Evolutionary conservation across 345 rosid species (phyloP).

Genomic region (Aethionema arabicum): DNA sequence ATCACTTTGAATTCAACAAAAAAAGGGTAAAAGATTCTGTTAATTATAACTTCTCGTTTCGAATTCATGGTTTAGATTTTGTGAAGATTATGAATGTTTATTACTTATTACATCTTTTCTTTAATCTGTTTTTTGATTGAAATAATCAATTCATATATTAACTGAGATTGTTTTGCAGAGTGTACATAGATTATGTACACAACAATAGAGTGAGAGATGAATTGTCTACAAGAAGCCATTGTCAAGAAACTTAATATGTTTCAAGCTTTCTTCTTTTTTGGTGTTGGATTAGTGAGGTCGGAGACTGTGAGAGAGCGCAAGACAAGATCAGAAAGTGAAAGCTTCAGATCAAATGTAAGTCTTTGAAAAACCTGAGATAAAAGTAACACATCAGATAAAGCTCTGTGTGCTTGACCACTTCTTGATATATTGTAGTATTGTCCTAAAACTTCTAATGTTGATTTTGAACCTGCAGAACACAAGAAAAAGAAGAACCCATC

Average conservation of each 20-base stretch:
- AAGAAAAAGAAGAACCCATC: slow-evolving; percentile 11
- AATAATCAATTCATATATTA: slow-evolving; percentile 23
- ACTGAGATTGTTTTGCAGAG: slow-evolving; percentile 2
- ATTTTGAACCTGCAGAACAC: slow-evolving; percentile 39
- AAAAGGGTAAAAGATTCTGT: not conserved
- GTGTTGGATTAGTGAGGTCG: slow-evolving; percentile 39
- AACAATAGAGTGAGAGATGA: slow-evolving; percentile 14
- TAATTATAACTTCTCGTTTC: not conserved
- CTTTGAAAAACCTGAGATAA: slow-evolving; percentile 64
- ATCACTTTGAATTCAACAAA: slow-evolving; percentile 7
- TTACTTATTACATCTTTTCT: not conserved
- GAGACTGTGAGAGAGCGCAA: slow-evolving; percentile 46
- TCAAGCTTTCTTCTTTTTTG: slow-evolving; percentile 50
- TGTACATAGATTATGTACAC: slow-evolving; percentile 10
- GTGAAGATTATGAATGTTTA: slow-evolving; percentile 2
- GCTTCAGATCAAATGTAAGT: slow-evolving; percentile 59
- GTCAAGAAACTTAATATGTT: not conserved
- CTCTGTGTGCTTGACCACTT: slow-evolving; percentile 75
- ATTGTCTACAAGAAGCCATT: not conserved
- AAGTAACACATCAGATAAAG: slow-evolving; percentile 72
- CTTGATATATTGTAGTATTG: slow-evolving; percentile 44
- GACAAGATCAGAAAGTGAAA: slow-evolving; percentile 51
- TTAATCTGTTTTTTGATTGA: slow-evolving; percentile 8
- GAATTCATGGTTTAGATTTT: not conserved
- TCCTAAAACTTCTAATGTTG: slow-evolving; percentile 48